Percentiles rank a stretch among this genome's conserved stretches.
Evolutionary conservation across 2,329 filamentous ascomycete genomes (phyloP).

Genomic region (Westerdykella aurantiaca): DNA sequence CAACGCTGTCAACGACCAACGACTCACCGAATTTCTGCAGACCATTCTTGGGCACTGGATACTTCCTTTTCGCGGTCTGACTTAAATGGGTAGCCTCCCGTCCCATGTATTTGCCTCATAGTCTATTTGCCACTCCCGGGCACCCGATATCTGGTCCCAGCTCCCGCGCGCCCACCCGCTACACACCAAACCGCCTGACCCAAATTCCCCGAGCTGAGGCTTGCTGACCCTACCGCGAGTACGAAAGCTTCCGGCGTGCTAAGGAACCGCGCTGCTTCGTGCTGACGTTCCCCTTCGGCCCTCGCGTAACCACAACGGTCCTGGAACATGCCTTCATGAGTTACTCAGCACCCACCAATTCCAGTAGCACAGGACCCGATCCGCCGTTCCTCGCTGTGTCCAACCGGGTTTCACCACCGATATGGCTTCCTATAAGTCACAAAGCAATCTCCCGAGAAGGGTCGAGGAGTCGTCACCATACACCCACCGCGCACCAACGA

Average conservation of each 20-base stretch:
- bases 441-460: constrained; percentile 29
- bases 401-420: constrained; percentile 34
- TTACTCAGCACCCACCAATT: constrained; percentile 31
- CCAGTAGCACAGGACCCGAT: constrained; percentile 26
- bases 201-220: constrained; percentile 27
- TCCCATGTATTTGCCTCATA: constrained; percentile 23
- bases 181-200: constrained; percentile 14
- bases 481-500: constrained; percentile 24
- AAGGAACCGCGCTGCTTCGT: constrained; percentile 4
- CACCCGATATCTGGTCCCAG: constrained; percentile 21
- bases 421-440: constrained; percentile 41
- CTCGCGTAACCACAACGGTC: constrained; percentile 18
- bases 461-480: constrained; percentile 24
- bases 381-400: constrained; percentile 18
- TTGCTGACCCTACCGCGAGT: constrained; percentile 26
- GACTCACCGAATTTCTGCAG: constrained; percentile 28
- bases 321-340: constrained; percentile 37
- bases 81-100: constrained; percentile 29
- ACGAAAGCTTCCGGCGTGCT: constrained; percentile 15
- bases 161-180: constrained; percentile 6
- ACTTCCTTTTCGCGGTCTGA: constrained; percentile 16
- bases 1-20: constrained; percentile 13
- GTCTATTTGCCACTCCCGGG: constrained; percentile 28
- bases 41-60: constrained; percentile 19
- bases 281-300: constrained; percentile 15